Evolutionary conservation across 2,329 filamentous ascomycete genomes (phyloP).

Genomic region (Cordyceps cicadae): DNA sequence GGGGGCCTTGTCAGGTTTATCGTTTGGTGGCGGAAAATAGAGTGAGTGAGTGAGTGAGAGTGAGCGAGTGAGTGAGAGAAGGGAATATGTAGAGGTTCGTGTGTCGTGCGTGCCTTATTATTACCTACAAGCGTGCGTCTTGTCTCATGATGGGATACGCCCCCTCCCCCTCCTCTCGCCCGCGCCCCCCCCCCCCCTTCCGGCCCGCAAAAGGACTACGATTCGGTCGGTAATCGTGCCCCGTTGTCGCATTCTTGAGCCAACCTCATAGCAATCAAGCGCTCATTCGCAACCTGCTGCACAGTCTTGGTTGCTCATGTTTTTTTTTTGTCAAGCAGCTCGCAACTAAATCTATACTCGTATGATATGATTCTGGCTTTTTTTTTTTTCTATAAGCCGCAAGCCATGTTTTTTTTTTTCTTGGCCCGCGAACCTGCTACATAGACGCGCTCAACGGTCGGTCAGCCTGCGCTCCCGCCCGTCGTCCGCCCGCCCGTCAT

Average conservation of each 20-base stretch:
- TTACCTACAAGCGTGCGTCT: neutral
- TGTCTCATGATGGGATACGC: constrained; percentile 3
- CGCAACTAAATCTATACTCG: too few relatives aligned
- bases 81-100: neutral
- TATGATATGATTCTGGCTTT: too few relatives aligned
- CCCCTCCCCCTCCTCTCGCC: neutral
- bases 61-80: too few relatives aligned
- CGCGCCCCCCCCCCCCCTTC: neutral
- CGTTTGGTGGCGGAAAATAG: neutral
- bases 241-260: constrained; percentile 11
- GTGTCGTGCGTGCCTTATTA: neutral
- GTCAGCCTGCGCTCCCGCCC: neutral
- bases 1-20: neutral
- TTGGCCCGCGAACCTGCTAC: too few relatives aligned
- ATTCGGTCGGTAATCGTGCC: constrained; percentile 13
- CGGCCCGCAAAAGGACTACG: constrained; percentile 9
- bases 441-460: too few relatives aligned
- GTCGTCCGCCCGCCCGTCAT: neutral
- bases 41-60: too few relatives aligned
- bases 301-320: too few relatives aligned
- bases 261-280: constrained; percentile 4
- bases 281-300: too few relatives aligned
- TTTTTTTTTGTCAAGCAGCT: too few relatives aligned
- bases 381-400: neutral
- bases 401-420: neutral